Conservation (phyloP, 1,284 basidiomycete genomes). For the Pseudomicrostroma phylloplanum region DNA sequence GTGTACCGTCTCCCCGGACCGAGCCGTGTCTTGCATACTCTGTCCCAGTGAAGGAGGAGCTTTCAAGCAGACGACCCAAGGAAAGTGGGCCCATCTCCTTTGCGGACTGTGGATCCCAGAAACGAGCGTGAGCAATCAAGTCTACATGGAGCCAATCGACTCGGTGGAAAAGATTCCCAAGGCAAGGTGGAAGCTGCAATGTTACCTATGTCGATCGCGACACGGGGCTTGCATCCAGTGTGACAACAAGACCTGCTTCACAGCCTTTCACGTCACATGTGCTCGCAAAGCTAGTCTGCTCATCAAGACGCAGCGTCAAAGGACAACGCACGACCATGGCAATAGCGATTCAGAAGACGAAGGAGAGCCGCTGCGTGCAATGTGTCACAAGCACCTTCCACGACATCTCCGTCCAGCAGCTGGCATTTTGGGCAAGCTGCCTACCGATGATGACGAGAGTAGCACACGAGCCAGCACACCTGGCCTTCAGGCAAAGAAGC, state of each 20-base stretch:
- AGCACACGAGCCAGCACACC: neutral
- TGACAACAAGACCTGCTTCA: slow-evolving; percentile 80
- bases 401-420: slow-evolving; percentile 11
- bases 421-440: neutral
- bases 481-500: neutral
- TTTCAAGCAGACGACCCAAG: slow-evolving; percentile 91
- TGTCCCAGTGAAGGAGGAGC: slow-evolving; percentile 96
- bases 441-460: slow-evolving; percentile 11
- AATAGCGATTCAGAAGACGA: slow-evolving; percentile 26
- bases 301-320: slow-evolving; percentile 29
- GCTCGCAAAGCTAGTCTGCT: slow-evolving; percentile 58
- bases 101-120: slow-evolving; percentile 99
- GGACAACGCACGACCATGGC: slow-evolving; percentile 28
- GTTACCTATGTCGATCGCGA: slow-evolving; percentile 73
- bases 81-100: slow-evolving; percentile 91
- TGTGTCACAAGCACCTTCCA: slow-evolving; percentile 46
- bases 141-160: slow-evolving; percentile 97
- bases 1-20: slow-evolving; percentile 95
- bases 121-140: slow-evolving; percentile 83
- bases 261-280: slow-evolving; percentile 92
- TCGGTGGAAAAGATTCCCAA: slow-evolving; percentile 83
- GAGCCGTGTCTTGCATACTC: slow-evolving; percentile 83
- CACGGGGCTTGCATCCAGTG: slow-evolving; percentile 96
- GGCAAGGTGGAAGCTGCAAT: slow-evolving; percentile 82
- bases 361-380: slow-evolving; percentile 28